Conservation (phyloP, 1,284 basidiomycete genomes). For the Sanghuangporus baumii region DNA sequence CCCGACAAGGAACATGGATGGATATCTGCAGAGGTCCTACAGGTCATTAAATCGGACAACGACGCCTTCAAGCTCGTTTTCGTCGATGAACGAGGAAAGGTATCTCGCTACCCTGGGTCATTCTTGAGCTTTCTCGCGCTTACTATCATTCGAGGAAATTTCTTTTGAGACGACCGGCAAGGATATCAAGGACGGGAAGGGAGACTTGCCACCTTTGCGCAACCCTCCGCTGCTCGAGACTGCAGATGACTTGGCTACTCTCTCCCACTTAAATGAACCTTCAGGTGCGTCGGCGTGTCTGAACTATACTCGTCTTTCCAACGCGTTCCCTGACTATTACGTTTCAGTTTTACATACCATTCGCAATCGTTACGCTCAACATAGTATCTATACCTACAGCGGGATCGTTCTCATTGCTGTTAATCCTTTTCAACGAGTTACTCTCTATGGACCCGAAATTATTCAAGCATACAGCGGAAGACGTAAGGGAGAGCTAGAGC, state of each 20-base stretch:
- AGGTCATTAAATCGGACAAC: slow-evolving; percentile 52
- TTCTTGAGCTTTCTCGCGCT: slow-evolving; percentile 14
- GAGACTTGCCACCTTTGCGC: slow-evolving; percentile 84
- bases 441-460: slow-evolving; percentile 92
- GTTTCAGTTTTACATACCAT: slow-evolving; percentile 89
- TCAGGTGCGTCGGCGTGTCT: slow-evolving; percentile 56
- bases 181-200: slow-evolving; percentile 69
- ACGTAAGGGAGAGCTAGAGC: slow-evolving; percentile 91
- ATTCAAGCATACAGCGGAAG: slow-evolving; percentile 96
- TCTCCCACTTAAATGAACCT: slow-evolving; percentile 98
- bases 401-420: slow-evolving; percentile 98
- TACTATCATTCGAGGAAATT: slow-evolving; percentile 55
- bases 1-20: slow-evolving; percentile 90
- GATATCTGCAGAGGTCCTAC: slow-evolving; percentile 82
- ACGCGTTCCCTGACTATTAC: background rate
- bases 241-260: slow-evolving; percentile 94
- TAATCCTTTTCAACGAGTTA: slow-evolving; percentile 95
- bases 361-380: slow-evolving; percentile 92
- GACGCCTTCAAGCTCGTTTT: slow-evolving; percentile 76
- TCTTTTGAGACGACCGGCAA: slow-evolving; percentile 72
- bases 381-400: slow-evolving; percentile 98
- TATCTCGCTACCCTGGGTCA: slow-evolving; percentile 27
- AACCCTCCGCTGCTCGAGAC: slow-evolving; percentile 97
- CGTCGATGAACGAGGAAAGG: slow-evolving; percentile 84
- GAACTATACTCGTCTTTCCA: background rate